Evolutionary conservation across 1,284 basidiomycete genomes (phyloP).

Genomic region (Limonomyces culmigenus): DNA sequence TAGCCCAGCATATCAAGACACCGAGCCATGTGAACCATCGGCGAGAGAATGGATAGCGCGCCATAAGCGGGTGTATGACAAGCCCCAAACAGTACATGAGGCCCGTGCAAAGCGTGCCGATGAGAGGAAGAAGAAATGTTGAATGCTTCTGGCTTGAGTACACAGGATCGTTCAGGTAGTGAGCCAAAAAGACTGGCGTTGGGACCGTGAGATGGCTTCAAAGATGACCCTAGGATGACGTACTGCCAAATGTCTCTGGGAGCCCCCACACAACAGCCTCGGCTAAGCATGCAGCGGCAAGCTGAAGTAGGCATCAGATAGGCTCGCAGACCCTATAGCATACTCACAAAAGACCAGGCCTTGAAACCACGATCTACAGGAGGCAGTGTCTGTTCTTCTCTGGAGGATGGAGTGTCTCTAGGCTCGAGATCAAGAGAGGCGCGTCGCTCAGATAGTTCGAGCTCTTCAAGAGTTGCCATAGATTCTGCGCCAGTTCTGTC

Average conservation of each 20-base stretch:
- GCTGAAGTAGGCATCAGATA: slow-evolving; percentile 7
- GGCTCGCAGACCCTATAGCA: not conserved
- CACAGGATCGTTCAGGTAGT: slow-evolving; percentile 14
- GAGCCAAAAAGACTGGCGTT: slow-evolving; percentile 16
- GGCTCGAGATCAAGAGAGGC: no score
- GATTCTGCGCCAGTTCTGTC: no score
- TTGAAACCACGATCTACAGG: slow-evolving; percentile 14
- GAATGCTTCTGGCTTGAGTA: slow-evolving; percentile 12
- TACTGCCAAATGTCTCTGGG: slow-evolving; percentile 17
- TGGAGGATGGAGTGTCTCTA: no score
- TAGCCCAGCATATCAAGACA: slow-evolving; percentile 12
- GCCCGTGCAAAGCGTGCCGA: slow-evolving; percentile 13
- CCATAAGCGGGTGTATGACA: slow-evolving; percentile 13
- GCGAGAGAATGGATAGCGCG: slow-evolving; percentile 15
- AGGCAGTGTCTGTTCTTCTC: slow-evolving; percentile 8
- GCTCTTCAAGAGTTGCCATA: no score
- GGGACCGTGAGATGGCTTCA: no score
- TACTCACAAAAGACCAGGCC: slow-evolving; percentile 15
- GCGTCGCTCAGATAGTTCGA: no score
- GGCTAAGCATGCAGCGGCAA: slow-evolving; percentile 16
- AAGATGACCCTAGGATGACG: no score
- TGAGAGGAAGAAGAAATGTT: slow-evolving; percentile 15
- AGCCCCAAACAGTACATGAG: slow-evolving; percentile 18
- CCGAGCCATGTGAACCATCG: slow-evolving; percentile 16
- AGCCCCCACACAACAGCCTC: slow-evolving; percentile 23